These are phyloP conservation scores for Aspergillus novofumigatus DNA, from an alignment of 2,329 filamentous ascomycete species.

Conservation along the genomic window DNA sequence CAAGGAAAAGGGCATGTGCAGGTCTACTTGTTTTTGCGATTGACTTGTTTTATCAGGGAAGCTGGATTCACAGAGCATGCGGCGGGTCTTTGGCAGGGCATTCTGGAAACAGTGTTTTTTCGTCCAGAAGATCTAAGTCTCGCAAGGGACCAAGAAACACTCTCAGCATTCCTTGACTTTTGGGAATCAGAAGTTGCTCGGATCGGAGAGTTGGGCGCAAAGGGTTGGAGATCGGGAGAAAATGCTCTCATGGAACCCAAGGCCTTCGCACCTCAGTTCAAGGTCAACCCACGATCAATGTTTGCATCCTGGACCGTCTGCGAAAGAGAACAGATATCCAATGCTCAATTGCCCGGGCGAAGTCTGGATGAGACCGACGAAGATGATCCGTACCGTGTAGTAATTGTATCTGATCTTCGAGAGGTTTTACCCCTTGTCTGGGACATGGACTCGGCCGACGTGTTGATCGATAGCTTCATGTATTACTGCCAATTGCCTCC, in stretches of 20 bases:
- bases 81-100: slow-evolving; percentile 75
- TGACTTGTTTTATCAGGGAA: slow-evolving; percentile 71
- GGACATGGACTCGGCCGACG: slow-evolving; percentile 30
- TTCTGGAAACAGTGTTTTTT: slow-evolving; percentile 68
- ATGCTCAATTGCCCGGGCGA: slow-evolving; percentile 62
- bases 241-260: slow-evolving; percentile 32
- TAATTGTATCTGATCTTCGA: slow-evolving; percentile 74
- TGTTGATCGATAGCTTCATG: slow-evolving; percentile 67
- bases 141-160: slow-evolving; percentile 8
- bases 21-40: slow-evolving; percentile 68
- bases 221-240: slow-evolving; percentile 58
- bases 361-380: slow-evolving; percentile 70
- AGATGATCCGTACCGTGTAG: slow-evolving; percentile 77
- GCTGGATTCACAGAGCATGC: slow-evolving; percentile 75
- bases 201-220: slow-evolving; percentile 67
- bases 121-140: slow-evolving; percentile 42
- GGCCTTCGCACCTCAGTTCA: slow-evolving; percentile 17
- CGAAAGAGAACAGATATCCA: slow-evolving; percentile 51
- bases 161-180: slow-evolving; percentile 61
- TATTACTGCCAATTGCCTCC: slow-evolving; percentile 64
- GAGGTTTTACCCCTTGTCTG: slow-evolving; percentile 50
- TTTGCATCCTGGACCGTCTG: slow-evolving; percentile 46
- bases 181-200: slow-evolving; percentile 83
- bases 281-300: slow-evolving; percentile 23
- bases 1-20: slow-evolving; percentile 38